These are phyloP conservation scores for Castanea mollissima DNA, from an alignment of 306 rosid species.

Conservation along the genomic window DNA sequence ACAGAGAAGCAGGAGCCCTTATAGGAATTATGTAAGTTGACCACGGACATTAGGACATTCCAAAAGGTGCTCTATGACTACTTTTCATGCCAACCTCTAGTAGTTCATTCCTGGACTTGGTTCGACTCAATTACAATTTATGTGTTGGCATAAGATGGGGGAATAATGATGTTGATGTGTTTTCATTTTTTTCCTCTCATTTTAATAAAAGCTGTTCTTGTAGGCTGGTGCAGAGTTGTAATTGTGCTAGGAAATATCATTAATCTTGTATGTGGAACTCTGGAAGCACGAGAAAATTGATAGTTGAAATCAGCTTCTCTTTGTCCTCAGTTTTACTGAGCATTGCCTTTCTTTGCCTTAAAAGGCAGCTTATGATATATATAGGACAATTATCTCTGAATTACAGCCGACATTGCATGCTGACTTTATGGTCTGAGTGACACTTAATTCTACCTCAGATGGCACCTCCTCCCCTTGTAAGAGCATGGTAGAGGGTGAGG, in stretches of 20 bases:
- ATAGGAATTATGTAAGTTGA: too few species aligned
- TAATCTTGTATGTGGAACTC: not conserved
- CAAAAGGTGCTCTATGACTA: too few species aligned
- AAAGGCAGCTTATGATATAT: not conserved
- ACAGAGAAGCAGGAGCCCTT: too few species aligned
- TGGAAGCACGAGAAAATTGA: not conserved
- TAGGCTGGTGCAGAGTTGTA: not conserved
- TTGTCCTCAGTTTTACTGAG: not conserved
- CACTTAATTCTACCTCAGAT: not conserved
- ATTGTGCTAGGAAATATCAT: not conserved
- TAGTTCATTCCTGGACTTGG: not conserved
- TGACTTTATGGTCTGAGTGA: not conserved
- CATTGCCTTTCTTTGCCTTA: not conserved
- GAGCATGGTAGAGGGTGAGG: too few species aligned
- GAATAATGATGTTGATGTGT: not conserved
- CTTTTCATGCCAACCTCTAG: not conserved
- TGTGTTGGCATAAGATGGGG: not conserved
- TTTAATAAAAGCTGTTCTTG: not conserved
- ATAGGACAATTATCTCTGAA: not conserved
- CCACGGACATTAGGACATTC: too few species aligned
- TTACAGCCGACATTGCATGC: too few species aligned
- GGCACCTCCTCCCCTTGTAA: too few species aligned
- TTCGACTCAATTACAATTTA: not conserved
- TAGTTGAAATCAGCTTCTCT: not conserved
- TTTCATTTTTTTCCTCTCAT: not conserved